phyloP scores from a whole-genome alignment of 1,139 yeast species.

The Saccharomyces hybrid region DNA sequence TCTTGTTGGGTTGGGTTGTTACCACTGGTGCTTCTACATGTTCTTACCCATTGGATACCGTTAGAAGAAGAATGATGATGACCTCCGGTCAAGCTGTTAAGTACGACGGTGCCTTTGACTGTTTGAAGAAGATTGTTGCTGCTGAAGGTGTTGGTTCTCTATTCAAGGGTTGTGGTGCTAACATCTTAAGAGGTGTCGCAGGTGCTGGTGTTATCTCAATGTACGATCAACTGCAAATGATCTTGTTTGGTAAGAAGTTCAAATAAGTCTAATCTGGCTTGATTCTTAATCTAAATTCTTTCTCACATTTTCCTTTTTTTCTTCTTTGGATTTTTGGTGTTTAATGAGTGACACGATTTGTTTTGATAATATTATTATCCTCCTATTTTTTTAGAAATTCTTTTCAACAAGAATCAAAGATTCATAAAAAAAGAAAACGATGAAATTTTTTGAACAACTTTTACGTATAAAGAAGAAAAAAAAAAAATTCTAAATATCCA shows the following conservation, averaged over 20 bases:
- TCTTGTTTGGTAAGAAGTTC: constrained; percentile 68
- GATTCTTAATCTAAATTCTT: neutral
- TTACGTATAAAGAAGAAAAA: neutral
- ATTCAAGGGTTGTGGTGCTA: constrained; percentile 84
- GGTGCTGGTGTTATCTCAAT: constrained; percentile 78
- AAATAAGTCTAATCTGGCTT: constrained; percentile 29
- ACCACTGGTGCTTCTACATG: constrained; percentile 76
- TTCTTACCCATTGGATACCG: constrained; percentile 74
- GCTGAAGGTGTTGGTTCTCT: constrained; percentile 64
- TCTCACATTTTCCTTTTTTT: neutral
- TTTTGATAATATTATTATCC: constrained; percentile 2
- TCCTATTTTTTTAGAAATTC: neutral
- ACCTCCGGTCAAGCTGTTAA: constrained; percentile 74
- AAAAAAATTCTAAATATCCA: neutral
- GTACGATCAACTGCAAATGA: constrained; percentile 68
- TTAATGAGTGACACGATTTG: neutral
- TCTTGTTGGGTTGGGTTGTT: constrained; percentile 72
- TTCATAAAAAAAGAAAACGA: neutral
- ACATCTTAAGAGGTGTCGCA: constrained; percentile 81
- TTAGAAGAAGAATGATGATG: constrained; percentile 87
- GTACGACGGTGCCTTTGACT: constrained; percentile 67
- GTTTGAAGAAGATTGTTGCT: constrained; percentile 61
- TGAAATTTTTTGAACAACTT: neutral
- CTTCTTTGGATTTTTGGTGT: neutral
- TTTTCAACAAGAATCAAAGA: constrained; percentile 1